These are phyloP conservation scores for Paratinospora sagittata DNA, from an alignment of 164 flowering plant genomes.

Conservation along the genomic window DNA sequence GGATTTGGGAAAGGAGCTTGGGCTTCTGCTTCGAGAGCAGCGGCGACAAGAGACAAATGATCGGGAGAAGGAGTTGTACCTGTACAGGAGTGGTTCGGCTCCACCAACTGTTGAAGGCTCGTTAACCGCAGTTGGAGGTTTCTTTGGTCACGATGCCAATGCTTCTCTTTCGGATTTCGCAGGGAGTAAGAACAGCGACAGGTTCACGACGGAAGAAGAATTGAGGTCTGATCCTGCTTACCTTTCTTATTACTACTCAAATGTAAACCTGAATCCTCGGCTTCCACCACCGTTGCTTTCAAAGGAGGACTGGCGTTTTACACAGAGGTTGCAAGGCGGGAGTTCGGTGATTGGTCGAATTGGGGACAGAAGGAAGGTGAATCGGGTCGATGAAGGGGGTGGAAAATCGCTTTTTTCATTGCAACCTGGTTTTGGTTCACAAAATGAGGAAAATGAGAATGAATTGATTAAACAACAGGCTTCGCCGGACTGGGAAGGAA, in stretches of 20 bases:
- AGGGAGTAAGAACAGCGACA: constrained; percentile 29
- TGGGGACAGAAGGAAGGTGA: constrained; percentile 60
- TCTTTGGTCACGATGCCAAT: constrained; percentile 31
- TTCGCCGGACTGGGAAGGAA: constrained; percentile 43
- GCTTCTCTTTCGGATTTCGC: constrained; percentile 35
- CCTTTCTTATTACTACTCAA: constrained; percentile 53
- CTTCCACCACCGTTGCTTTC: constrained; percentile 79
- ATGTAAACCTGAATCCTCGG: constrained; percentile 70
- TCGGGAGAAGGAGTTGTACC: constrained; percentile 59
- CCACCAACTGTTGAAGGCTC: constrained; percentile 88
- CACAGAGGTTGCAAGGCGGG: constrained; percentile 53
- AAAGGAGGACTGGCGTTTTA: constrained; percentile 65
- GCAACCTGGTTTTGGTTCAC: constrained; percentile 41
- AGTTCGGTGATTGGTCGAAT: constrained; percentile 38
- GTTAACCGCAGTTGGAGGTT: constrained; percentile 60
- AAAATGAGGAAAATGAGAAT: constrained; percentile 26
- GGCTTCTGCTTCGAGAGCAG: constrained; percentile 53
- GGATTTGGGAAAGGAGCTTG: constrained; percentile 64
- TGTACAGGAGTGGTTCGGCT: constrained; percentile 77
- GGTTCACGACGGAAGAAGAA: constrained; percentile 52
- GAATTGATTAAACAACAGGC: constrained; percentile 21
- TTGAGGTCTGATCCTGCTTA: constrained; percentile 76
- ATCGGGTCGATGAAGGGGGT: constrained; percentile 11
- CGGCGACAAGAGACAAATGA: constrained; percentile 53
- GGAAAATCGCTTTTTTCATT: constrained; percentile 39